phyloP scores from a whole-genome alignment of 495 filamentous ascomycete species.

The Podospora pseudopauciseta region DNA sequence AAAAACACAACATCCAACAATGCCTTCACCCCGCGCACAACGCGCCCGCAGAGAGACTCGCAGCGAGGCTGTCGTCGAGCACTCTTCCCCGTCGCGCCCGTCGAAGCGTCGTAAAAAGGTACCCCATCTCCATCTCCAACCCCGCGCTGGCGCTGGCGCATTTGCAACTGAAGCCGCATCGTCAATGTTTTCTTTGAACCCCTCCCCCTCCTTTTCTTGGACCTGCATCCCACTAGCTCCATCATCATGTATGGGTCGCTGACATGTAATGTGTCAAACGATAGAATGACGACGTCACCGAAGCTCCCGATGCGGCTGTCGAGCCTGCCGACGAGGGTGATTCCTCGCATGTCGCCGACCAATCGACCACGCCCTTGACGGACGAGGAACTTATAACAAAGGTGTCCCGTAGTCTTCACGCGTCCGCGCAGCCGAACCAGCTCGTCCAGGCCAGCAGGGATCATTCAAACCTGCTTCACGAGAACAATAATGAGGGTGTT shows the following conservation, averaged over 20 bases:
- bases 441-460: constrained; percentile 65
- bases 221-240: not conserved
- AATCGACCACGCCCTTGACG: constrained; percentile 42
- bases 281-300: constrained; percentile 23
- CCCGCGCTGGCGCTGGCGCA: constrained; percentile 13
- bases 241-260: constrained; percentile 5
- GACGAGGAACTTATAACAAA: constrained; percentile 64
- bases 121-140: constrained; percentile 31
- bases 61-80: constrained; percentile 38
- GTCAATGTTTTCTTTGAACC: constrained; percentile 5
- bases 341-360: constrained; percentile 47
- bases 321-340: constrained; percentile 39
- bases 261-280: constrained; percentile 11
- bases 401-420: constrained; percentile 58
- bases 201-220: constrained; percentile 12
- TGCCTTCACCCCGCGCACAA: constrained; percentile 44
- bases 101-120: constrained; percentile 75
- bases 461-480: constrained; percentile 67
- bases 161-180: constrained; percentile 10
- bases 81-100: constrained; percentile 67
- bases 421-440: constrained; percentile 53
- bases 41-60: constrained; percentile 40
- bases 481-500: constrained; percentile 67
- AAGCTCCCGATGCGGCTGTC: constrained; percentile 15
- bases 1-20: constrained; percentile 16